Base-by-base conservation (phyloP, 2,329 filamentous ascomycete genomes). In the Calonectria hawksworthii region DNA sequence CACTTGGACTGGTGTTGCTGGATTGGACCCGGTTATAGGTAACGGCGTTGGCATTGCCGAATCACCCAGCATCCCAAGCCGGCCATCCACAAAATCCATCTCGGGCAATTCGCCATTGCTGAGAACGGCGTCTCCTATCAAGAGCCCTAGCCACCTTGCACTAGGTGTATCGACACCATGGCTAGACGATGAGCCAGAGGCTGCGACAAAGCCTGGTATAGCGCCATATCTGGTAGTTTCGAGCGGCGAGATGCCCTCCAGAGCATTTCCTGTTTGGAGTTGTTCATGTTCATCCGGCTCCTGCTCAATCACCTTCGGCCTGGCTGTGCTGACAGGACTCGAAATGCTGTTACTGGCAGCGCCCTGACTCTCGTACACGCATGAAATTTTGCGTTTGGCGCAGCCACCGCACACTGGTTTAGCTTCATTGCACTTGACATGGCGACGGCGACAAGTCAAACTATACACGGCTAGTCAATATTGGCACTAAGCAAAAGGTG, bases 111-210 rank as follows among this genome's bases (percentile, higher is more conserved):
- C 30, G 16, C 68, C 73, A 38, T 68, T n/a, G 21, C 65, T 65
- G 6, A 65, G 21, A n/a, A 47, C 50, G 0, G 73, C 73, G n/a
- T 72, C 73, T 23, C 65, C 68, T 16, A 72, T 54, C 10, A 80
- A 69, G 23, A 80, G 73, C 23, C 73, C 79, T 4, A 80, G 69
- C 79, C 79, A 80, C 21, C 75, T 75, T 0, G 64, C 52, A 32
- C 36, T 72, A 30, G n/a, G 51, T 2, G 68, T 70, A 47, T 70
- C 68, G 3, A 70, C 68, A 2, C 32, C 32, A 21, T 70, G 68
- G 11, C 68, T 64, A 3, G 41, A 50, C 18, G 68, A 70, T 26
- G 68, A 70, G 26, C 36, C 50, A 11, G 68, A 70, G 44, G n/a
- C 56, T 30, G 36, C 56, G 11, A 26, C 34, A 63, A 63, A 63